Percentiles rank a stretch among this genome's conserved stretches.
Evolutionary conservation across 2,329 filamentous ascomycete genomes (phyloP).

Genomic region (Fusarium pseudocircinatum): DNA sequence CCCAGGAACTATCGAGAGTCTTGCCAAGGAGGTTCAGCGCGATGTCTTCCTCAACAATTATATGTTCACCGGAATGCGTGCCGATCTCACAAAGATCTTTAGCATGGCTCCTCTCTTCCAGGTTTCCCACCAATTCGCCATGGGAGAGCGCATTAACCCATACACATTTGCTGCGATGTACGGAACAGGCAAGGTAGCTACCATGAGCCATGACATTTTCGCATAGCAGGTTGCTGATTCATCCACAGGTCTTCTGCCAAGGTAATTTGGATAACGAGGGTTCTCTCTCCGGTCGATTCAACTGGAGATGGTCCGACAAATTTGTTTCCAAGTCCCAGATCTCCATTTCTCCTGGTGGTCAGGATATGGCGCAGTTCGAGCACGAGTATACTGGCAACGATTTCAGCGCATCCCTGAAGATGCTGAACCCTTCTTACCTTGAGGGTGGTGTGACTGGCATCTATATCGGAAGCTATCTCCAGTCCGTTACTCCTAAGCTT

Average conservation of each 20-base stretch:
- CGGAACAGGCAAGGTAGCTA: conserved; percentile 84
- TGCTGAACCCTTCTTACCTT: conserved; percentile 92
- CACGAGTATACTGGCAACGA: conserved; percentile 94
- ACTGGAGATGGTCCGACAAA: conserved; percentile 85
- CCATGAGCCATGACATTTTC: conserved; percentile 3
- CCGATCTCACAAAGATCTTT: conserved; percentile 96
- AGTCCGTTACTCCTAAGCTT: conserved; percentile 87
- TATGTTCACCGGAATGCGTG: conserved; percentile 95
- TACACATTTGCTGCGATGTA: conserved; percentile 96
- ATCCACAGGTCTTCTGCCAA: conserved; percentile 86
- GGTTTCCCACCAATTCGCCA: conserved; percentile 94
- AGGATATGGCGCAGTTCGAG: conserved; percentile 92
- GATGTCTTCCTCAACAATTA: conserved; percentile 97
- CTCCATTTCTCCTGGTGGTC: conserved; percentile 81
- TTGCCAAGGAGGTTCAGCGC: conserved; percentile 91
- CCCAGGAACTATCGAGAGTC: conserved; percentile 89
- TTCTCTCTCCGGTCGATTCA: conserved; percentile 86
- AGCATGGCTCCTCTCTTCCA: conserved; percentile 95
- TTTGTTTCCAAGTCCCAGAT: conserved; percentile 88
- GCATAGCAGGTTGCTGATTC: conserved; percentile 29
- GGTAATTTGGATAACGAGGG: conserved; percentile 95
- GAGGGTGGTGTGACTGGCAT: conserved; percentile 95
- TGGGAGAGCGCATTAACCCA: conserved; percentile 91
- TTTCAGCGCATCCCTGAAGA: conserved; percentile 92
- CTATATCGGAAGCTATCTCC: conserved; percentile 94